Evolutionary conservation across 495 filamentous ascomycete genomes (phyloP).

Genomic region (Penicillium lagena): DNA sequence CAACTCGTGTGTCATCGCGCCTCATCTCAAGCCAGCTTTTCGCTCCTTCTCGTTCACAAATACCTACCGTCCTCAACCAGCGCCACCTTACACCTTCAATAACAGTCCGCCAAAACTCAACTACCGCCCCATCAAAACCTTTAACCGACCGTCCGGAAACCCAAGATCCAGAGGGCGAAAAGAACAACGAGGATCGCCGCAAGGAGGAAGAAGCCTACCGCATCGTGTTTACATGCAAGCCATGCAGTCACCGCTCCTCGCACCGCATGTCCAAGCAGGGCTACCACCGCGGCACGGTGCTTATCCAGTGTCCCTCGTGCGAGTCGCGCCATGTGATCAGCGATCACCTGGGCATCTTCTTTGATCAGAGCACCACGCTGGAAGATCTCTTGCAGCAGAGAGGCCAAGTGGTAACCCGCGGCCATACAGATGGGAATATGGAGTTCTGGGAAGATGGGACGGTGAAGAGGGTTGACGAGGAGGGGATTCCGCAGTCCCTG

Average conservation of each 20-base stretch:
- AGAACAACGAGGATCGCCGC: conserved; percentile 26
- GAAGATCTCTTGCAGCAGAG: conserved; percentile 30
- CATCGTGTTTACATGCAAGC: conserved; percentile 86
- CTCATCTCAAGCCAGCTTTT: conserved; percentile 9
- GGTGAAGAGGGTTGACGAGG: conserved; percentile 15
- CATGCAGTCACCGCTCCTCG: conserved; percentile 65
- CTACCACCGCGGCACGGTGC: conserved; percentile 80
- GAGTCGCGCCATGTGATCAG: conserved; percentile 82
- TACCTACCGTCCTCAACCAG: not conserved
- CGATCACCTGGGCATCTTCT: conserved; percentile 66
- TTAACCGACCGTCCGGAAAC: conserved; percentile 23
- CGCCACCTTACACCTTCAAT: conserved; percentile 1
- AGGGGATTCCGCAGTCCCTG: conserved; percentile 4
- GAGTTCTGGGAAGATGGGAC: conserved; percentile 65
- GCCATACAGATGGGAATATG: conserved; percentile 46
- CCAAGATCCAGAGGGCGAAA: conserved; percentile 21
- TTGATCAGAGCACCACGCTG: conserved; percentile 29
- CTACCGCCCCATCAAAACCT: conserved; percentile 13
- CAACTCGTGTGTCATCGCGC: conserved; percentile 1
- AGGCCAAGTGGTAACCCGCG: conserved; percentile 26
- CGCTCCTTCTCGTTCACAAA: not conserved
- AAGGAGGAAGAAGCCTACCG: conserved; percentile 66
- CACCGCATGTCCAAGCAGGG: conserved; percentile 86
- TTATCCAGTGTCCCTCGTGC: conserved; percentile 82
- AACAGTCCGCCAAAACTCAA: conserved; percentile 25